Evolutionary conservation across 495 filamentous ascomycete species (phyloP).

Genomic region (Hyaloscypha finlandica): DNA sequence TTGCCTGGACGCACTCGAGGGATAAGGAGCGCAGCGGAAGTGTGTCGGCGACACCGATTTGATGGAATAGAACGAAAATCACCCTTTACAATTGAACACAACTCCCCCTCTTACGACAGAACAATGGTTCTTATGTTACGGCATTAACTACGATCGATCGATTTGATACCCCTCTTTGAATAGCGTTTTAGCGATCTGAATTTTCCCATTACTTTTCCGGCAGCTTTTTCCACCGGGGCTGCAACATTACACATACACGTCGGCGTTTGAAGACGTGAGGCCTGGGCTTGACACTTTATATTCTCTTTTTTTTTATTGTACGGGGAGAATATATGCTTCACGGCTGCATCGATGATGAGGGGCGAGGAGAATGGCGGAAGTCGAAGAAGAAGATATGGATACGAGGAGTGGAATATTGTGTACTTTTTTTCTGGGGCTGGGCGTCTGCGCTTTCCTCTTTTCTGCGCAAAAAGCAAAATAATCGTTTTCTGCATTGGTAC

Average conservation of each 20-base stretch:
- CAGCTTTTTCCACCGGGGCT: neutral
- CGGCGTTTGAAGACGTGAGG: neutral
- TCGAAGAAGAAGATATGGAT: neutral
- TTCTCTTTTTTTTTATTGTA: neutral
- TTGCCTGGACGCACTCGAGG: conserved; percentile 54
- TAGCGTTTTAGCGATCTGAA: conserved; percentile 35
- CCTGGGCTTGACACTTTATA: neutral
- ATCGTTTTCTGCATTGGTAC: too few relatives aligned
- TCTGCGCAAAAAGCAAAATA: too few relatives aligned
- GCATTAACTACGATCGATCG: neutral
- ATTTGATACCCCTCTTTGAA: conserved; percentile 33
- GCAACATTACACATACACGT: neutral
- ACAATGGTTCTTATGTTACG: too few relatives aligned
- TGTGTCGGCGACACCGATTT: conserved; percentile 17
- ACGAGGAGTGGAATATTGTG: neutral
- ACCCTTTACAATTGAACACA: neutral
- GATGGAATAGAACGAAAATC: neutral
- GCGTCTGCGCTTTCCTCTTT: too few relatives aligned
- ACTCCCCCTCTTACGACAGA: conserved; percentile 9
- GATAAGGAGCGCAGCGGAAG: conserved; percentile 39
- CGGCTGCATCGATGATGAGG: neutral
- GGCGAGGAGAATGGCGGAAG: neutral
- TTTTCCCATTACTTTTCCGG: neutral
- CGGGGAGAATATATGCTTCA: neutral
- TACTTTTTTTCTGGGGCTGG: neutral